These are phyloP conservation scores for Fagopyrum homotropicum DNA, from an alignment of 148 eudicot species.

Conservation along the genomic window DNA sequence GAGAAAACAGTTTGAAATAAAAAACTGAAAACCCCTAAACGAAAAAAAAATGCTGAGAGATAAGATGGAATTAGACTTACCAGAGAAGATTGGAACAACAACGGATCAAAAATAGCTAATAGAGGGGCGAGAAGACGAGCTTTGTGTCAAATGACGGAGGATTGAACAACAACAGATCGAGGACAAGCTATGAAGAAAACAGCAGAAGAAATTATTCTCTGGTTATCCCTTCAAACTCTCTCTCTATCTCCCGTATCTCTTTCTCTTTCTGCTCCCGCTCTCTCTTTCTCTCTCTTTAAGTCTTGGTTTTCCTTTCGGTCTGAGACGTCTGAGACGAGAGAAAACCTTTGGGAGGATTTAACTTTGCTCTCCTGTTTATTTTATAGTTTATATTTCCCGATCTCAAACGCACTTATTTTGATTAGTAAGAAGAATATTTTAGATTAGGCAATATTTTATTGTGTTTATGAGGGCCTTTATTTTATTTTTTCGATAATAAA, in stretches of 20 bases:
- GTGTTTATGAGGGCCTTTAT: too few relatives aligned
- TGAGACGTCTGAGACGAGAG: constrained; percentile 1
- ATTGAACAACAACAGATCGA: background rate
- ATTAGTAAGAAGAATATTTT: background rate
- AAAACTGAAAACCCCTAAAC: background rate
- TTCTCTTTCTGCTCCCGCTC: constrained; percentile 4
- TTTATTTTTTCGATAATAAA: too few relatives aligned
- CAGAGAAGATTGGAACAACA: constrained; percentile 2
- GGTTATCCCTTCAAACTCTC: background rate
- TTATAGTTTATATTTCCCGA: background rate
- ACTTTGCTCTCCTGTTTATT: background rate
- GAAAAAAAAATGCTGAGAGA: background rate
- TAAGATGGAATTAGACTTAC: constrained; percentile 8
- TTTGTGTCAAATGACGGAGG: background rate
- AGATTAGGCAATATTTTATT: too few relatives aligned
- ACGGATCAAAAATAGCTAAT: constrained; percentile 9
- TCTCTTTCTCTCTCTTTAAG: constrained; percentile 2
- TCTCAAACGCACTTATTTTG: background rate
- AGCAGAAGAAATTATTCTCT: background rate
- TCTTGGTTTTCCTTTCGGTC: constrained; percentile 9
- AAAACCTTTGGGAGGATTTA: constrained; percentile 1
- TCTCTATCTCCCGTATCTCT: constrained; percentile 4
- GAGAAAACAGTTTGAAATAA: constrained; percentile 4
- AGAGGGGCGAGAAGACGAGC: constrained; percentile 6
- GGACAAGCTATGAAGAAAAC: constrained; percentile 1